Evolutionary conservation across 495 filamentous ascomycete genomes (phyloP).

Genomic region (Terfezia boudieri): DNA sequence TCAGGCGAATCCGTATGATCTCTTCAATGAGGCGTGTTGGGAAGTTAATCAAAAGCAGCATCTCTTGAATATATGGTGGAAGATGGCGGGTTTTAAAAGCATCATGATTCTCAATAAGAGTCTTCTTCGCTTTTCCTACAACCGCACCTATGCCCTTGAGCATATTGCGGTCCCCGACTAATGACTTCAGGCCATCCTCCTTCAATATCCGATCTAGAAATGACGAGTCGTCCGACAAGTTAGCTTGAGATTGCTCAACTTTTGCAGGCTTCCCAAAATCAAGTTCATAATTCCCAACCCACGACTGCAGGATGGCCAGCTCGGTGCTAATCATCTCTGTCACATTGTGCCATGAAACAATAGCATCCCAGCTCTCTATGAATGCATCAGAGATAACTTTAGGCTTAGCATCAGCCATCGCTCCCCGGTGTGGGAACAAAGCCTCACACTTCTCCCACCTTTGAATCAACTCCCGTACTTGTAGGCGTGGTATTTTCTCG

Average conservation of each 20-base stretch:
- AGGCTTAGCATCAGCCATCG: conserved; percentile 48
- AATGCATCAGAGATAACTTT: conserved; percentile 51
- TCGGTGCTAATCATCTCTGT: conserved; percentile 95
- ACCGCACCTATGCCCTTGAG: conserved; percentile 60
- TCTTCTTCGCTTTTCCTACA: conserved; percentile 81
- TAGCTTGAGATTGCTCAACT: conserved; percentile 18
- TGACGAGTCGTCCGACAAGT: conserved; percentile 37
- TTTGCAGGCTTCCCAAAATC: conserved; percentile 45
- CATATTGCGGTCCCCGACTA: conserved; percentile 72
- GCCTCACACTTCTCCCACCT: conserved; percentile 73
- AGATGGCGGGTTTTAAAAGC: conserved; percentile 76
- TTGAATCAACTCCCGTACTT: conserved; percentile 68
- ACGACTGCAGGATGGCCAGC: conserved; percentile 67
- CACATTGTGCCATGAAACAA: conserved; percentile 92
- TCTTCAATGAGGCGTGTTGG: conserved; percentile 89
- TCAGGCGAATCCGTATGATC: conserved; percentile 81
- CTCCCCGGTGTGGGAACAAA: conserved; percentile 57
- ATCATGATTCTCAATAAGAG: conserved; percentile 66
- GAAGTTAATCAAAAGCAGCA: conserved; percentile 89
- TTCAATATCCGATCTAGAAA: conserved; percentile 97
- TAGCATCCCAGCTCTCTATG: conserved; percentile 55
- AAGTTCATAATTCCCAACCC: conserved; percentile 90
- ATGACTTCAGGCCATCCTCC: conserved; percentile 77
- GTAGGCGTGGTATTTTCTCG: conserved; percentile 61
- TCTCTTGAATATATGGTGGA: conserved; percentile 89